Evolutionary conservation across 495 filamentous ascomycete genomes (phyloP).

Genomic region (Hypoxylon cercidicola): DNA sequence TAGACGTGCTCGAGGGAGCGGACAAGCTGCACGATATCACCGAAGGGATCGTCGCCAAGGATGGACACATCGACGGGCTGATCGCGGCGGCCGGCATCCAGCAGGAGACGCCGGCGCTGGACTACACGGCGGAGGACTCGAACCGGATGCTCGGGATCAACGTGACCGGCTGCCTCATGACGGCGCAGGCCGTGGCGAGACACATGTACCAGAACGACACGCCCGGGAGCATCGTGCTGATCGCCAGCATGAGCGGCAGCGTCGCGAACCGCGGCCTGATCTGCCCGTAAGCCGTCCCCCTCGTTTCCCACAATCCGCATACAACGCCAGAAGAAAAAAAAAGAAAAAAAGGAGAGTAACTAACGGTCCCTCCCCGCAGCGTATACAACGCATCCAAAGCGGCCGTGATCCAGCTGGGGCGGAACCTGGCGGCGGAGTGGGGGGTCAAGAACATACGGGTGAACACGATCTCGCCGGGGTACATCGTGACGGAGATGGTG

Average conservation of each 20-base stretch:
- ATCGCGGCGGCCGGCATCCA: conserved; percentile 86
- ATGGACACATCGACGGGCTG: conserved; percentile 81
- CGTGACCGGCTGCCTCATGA: conserved; percentile 80
- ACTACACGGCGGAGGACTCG: conserved; percentile 70
- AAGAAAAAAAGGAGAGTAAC: background rate
- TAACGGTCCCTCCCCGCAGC: conserved; percentile 70
- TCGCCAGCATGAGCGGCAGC: conserved; percentile 83
- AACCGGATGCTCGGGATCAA: conserved; percentile 79
- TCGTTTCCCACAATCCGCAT: too few species aligned
- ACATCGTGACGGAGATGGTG: conserved; percentile 94
- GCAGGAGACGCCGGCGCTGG: conserved; percentile 74
- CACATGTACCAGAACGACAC: conserved; percentile 73
- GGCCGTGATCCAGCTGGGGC: conserved; percentile 82
- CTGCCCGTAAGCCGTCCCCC: conserved; percentile 52
- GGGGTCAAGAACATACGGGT: conserved; percentile 88
- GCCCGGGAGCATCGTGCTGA: conserved; percentile 74
- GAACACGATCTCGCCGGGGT: conserved; percentile 94
- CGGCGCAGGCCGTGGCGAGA: conserved; percentile 77
- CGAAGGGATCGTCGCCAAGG: conserved; percentile 71
- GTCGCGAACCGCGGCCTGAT: conserved; percentile 74
- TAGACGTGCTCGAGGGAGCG: conserved; percentile 82
- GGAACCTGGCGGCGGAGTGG: conserved; percentile 91
- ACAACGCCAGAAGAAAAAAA: too few species aligned
- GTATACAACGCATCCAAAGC: conserved; percentile 94
- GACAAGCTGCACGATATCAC: conserved; percentile 72